phyloP scores from a whole-genome alignment of 441 rosid genomes.

The Raphanus hybrid region DNA sequence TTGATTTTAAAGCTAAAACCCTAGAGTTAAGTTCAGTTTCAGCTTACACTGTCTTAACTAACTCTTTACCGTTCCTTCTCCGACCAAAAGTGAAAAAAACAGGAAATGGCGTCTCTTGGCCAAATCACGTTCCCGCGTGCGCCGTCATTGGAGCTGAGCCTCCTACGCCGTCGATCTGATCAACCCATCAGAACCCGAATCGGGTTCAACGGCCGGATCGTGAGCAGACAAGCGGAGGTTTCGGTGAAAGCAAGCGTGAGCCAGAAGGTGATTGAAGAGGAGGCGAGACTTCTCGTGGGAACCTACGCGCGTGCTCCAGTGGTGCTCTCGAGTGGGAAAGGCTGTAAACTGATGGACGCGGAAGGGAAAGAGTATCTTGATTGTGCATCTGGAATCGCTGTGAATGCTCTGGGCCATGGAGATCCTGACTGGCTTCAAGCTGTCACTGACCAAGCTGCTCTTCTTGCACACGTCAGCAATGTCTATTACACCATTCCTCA shows the following conservation, averaged over 20 bases:
- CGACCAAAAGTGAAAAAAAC: not conserved
- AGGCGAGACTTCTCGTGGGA: constrained; percentile 60
- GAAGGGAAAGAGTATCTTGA: constrained; percentile 85
- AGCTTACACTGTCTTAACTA: not conserved
- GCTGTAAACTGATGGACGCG: constrained; percentile 73
- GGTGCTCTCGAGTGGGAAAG: constrained; percentile 69
- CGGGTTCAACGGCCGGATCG: constrained; percentile 31
- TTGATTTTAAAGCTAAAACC: constrained; percentile 23
- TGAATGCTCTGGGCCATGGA: constrained; percentile 75
- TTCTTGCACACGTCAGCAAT: constrained; percentile 63
- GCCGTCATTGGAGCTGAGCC: constrained; percentile 16
- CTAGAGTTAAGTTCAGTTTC: constrained; percentile 18
- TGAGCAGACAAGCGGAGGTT: constrained; percentile 3
- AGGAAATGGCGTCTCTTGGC: constrained; percentile 37
- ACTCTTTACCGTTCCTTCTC: not conserved
- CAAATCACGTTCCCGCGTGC: constrained; percentile 24
- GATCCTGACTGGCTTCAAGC: constrained; percentile 70
- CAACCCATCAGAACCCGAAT: constrained; percentile 19
- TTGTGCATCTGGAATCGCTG: constrained; percentile 77
- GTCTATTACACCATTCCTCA: constrained; percentile 60
- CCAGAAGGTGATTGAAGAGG: constrained; percentile 56
- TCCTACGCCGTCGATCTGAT: constrained; percentile 27
- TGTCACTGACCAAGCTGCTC: constrained; percentile 54
- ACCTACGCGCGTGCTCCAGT: constrained; percentile 80
- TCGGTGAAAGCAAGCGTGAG: constrained; percentile 37